Evolutionary conservation across 768 basidiomycete genomes (phyloP).

Genomic region (Pisolithus sp.): DNA sequence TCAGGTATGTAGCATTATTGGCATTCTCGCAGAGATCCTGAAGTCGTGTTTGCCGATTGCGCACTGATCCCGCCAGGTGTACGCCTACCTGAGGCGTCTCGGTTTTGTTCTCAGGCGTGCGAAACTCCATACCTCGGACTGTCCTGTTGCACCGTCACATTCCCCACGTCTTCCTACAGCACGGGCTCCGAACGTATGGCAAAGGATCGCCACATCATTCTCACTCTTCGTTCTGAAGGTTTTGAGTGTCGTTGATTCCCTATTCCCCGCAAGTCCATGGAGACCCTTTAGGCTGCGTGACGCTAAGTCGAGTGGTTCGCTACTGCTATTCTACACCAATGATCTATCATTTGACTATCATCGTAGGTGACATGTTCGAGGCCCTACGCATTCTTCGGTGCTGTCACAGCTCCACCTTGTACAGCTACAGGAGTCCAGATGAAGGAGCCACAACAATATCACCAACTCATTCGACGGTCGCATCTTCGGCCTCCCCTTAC

Average conservation of each 20-base stretch:
- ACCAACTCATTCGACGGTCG: no score
- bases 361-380: slow-evolving; percentile 58
- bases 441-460: neutral
- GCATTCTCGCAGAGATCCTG: neutral
- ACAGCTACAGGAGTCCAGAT: slow-evolving; percentile 18
- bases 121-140: slow-evolving; percentile 47
- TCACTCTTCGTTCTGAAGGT: slow-evolving; percentile 5
- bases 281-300: slow-evolving; percentile 46
- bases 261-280: slow-evolving; percentile 43
- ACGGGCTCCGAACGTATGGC: neutral
- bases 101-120: slow-evolving; percentile 88
- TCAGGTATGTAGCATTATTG: slow-evolving; percentile 49
- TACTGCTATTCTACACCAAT: neutral
- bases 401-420: slow-evolving; percentile 48
- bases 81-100: slow-evolving; percentile 83
- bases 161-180: slow-evolving; percentile 7
- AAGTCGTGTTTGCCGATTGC: neutral
- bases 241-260: slow-evolving; percentile 2
- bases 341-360: slow-evolving; percentile 3
- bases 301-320: slow-evolving; percentile 50
- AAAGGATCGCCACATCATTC: slow-evolving; percentile 9
- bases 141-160: slow-evolving; percentile 41
- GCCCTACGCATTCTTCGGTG: slow-evolving; percentile 68
- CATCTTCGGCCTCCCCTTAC: slow-evolving; percentile 48
- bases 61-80: slow-evolving; percentile 55